Evolutionary conservation across 306 rosid genomes (phyloP).

Genomic region (Cajanus cajan): DNA sequence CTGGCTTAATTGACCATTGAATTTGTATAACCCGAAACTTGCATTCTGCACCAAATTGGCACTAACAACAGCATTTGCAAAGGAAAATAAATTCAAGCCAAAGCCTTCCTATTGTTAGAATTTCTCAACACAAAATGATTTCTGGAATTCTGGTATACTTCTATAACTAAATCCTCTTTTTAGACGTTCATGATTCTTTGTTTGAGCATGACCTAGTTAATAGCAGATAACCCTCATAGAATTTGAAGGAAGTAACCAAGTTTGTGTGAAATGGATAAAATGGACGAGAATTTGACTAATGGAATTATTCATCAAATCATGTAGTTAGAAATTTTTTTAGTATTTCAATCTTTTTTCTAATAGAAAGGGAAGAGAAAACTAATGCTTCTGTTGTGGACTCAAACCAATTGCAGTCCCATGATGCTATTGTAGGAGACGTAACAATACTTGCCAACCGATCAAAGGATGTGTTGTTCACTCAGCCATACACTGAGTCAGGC

Average conservation of each 20-base stretch:
- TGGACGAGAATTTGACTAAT: background rate
- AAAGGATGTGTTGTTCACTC: constrained; percentile 53
- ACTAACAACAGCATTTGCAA: background rate
- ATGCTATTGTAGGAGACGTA: constrained; percentile 62
- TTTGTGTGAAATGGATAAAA: background rate
- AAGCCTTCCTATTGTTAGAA: background rate
- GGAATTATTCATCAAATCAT: background rate
- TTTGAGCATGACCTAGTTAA: background rate
- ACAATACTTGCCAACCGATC: constrained; percentile 50
- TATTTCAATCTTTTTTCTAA: background rate
- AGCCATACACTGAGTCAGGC: constrained; percentile 63
- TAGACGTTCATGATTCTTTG: background rate
- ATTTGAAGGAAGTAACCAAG: constrained; percentile 8
- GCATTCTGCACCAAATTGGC: background rate
- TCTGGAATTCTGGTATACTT: background rate
- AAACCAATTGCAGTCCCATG: constrained; percentile 35
- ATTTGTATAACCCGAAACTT: background rate
- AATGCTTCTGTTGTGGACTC: constrained; percentile 12
- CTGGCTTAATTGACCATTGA: background rate
- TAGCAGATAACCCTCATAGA: background rate
- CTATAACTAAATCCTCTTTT: background rate
- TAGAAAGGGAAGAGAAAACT: background rate
- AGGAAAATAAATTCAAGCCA: background rate
- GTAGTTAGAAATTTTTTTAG: background rate
- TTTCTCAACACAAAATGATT: background rate